phyloP scores from a whole-genome alignment of 2,329 filamentous ascomycete species.

The Keithomyces neogunnii region DNA sequence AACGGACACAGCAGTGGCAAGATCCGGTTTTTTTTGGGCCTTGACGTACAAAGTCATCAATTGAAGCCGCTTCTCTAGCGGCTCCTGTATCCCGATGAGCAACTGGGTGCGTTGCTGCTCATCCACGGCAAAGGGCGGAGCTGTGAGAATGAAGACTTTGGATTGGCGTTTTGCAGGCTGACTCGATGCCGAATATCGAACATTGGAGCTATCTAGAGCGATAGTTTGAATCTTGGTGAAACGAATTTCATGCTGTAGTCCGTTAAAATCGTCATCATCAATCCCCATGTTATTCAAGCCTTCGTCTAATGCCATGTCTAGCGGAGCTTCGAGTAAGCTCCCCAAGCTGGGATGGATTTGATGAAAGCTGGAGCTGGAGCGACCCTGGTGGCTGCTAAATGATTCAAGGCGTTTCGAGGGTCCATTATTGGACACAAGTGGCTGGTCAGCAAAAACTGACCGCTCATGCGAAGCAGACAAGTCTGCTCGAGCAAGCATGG shows the following conservation, averaged over 20 bases:
- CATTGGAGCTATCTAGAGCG: conserved; percentile 50
- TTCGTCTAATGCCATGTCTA: conserved; percentile 63
- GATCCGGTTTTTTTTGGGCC: conserved; percentile 25
- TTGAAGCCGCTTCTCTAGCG: conserved; percentile 57
- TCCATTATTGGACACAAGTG: conserved; percentile 28
- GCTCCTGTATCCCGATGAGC: conserved; percentile 62
- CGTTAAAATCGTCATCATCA: conserved; percentile 63
- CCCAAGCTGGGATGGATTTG: conserved; percentile 44
- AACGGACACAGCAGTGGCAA: conserved; percentile 12
- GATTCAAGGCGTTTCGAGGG: conserved; percentile 62
- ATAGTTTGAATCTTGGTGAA: conserved; percentile 64
- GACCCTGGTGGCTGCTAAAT: conserved; percentile 39
- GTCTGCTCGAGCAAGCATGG: conserved; percentile 78
- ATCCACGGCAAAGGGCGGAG: conserved; percentile 46
- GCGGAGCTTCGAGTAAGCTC: conserved; percentile 58
- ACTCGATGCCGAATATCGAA: conserved; percentile 50
- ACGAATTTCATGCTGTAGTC: conserved; percentile 62
- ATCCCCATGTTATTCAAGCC: conserved; percentile 65
- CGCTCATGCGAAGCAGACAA: conserved; percentile 78
- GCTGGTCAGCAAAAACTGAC: conserved; percentile 66
- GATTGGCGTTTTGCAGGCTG: conserved; percentile 45
- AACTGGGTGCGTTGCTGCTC: conserved; percentile 45
- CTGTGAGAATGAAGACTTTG: conserved; percentile 60
- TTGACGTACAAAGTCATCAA: conserved; percentile 56
- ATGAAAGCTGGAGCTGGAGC: conserved; percentile 31